phyloP scores from a whole-genome alignment of 1,139 yeast genomes.

The Scheffersomyces illinoinensis region DNA sequence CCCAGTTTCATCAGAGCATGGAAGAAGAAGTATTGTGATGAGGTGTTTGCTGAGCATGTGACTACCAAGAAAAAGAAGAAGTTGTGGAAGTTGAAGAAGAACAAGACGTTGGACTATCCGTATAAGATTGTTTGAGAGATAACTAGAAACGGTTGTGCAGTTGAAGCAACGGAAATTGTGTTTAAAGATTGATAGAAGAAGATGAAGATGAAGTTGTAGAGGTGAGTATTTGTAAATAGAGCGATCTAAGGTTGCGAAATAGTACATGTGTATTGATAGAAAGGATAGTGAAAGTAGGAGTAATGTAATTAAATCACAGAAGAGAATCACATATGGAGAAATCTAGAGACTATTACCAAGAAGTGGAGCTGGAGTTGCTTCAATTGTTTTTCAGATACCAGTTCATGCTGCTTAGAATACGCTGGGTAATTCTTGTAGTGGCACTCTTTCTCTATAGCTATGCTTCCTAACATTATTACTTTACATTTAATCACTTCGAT shows the following conservation, averaged over 20 bases:
- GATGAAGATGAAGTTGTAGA: background rate
- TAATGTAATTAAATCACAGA: too few relatives aligned
- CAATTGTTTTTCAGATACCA: background rate
- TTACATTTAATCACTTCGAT: background rate
- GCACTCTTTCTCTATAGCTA: background rate
- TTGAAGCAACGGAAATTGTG: background rate
- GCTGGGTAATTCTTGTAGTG: background rate
- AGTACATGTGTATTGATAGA: background rate
- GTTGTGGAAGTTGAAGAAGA: slow-evolving; percentile 83
- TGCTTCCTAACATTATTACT: background rate
- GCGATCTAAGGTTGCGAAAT: background rate
- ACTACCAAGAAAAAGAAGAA: slow-evolving; percentile 82
- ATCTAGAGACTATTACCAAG: too few relatives aligned
- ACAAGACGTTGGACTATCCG: slow-evolving; percentile 77
- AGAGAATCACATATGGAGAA: too few relatives aligned
- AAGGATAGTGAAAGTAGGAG: too few relatives aligned
- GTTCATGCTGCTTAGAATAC: background rate
- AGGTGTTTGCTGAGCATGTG: slow-evolving; percentile 83
- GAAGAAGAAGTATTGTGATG: slow-evolving; percentile 76
- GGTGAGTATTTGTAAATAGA: background rate
- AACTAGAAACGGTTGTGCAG: background rate
- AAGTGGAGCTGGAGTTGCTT: too few relatives aligned
- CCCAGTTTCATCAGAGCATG: slow-evolving; percentile 83
- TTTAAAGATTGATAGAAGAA: background rate
- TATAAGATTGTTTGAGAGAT: slow-evolving; percentile 42